phyloP scores from a whole-genome alignment of 371 early-diverging fungal genomes.

The Mortierella sp. region DNA sequence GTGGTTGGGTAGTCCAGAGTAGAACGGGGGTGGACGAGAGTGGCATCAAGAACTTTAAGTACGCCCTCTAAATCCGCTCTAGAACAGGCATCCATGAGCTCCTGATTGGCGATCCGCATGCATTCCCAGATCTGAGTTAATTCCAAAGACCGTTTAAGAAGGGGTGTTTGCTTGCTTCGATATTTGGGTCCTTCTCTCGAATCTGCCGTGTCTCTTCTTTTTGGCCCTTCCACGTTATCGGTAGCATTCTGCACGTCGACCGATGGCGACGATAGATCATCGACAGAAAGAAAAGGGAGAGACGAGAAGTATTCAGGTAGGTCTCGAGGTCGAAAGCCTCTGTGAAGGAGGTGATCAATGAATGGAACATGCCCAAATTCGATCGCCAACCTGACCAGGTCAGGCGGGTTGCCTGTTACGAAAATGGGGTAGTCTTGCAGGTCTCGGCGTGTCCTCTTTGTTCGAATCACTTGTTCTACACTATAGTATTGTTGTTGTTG shows the following conservation, averaged over 20 bases:
- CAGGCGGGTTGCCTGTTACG: constrained; percentile 50
- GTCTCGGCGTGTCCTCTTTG: constrained; percentile 38
- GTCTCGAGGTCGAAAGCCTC: constrained; percentile 49
- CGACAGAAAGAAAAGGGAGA: constrained; percentile 21
- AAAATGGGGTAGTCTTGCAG: constrained; percentile 49
- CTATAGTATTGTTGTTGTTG: background rate
- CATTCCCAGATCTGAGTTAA: constrained; percentile 43
- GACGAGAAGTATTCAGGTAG: constrained; percentile 39
- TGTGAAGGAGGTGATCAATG: constrained; percentile 39
- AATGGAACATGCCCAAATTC: constrained; percentile 52
- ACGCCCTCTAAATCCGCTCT: constrained; percentile 34
- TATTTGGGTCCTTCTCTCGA: background rate
- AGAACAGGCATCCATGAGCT: constrained; percentile 43
- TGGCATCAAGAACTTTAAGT: constrained; percentile 25
- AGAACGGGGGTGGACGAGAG: constrained; percentile 18
- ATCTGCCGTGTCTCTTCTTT: background rate
- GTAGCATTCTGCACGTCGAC: background rate
- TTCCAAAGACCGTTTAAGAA: constrained; percentile 23
- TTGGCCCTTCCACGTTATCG: background rate
- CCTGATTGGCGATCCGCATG: constrained; percentile 37
- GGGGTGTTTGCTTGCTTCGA: background rate
- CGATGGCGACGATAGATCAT: background rate
- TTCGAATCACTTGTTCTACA: background rate
- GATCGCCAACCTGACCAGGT: constrained; percentile 41
- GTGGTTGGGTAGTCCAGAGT: background rate